A percentile compares a stretch with the other conserved stretches of the same genome.
Evolutionary conservation across 2,329 filamentous ascomycete genomes (phyloP).

Genomic region (Penicillium brasilianum): DNA sequence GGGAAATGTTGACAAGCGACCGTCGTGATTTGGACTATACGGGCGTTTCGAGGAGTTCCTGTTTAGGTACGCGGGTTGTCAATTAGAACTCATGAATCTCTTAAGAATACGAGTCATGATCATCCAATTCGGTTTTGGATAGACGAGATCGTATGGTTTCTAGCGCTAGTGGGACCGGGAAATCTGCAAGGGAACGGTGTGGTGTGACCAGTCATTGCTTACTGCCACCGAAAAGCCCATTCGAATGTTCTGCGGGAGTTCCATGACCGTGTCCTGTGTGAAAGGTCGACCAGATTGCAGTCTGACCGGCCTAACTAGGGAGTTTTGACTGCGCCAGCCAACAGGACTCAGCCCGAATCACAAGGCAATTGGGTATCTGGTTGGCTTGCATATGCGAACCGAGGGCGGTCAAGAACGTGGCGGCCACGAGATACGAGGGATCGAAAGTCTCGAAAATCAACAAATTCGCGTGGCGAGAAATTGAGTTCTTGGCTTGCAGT

Average conservation of each 20-base stretch:
- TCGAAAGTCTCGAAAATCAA: neutral
- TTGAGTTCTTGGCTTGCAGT: neutral
- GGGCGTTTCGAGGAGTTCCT: too few species aligned
- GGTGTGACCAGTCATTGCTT: constrained; percentile 9
- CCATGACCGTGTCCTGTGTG: constrained; percentile 25
- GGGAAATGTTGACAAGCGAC: constrained; percentile 7
- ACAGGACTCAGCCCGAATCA: neutral
- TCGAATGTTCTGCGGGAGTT: constrained; percentile 28
- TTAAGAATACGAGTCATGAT: neutral
- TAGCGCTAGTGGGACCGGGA: constrained; percentile 4
- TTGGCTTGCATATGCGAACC: neutral
- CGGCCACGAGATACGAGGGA: constrained; percentile 38
- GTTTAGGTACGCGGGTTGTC: too few species aligned
- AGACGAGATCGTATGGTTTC: neutral
- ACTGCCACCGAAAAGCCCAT: neutral
- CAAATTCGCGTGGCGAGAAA: constrained; percentile 18
- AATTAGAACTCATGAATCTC: neutral
- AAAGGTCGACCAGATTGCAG: constrained; percentile 11
- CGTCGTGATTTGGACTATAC: neutral
- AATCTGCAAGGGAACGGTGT: neutral
- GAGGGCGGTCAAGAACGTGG: constrained; percentile 38
- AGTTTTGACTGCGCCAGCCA: neutral
- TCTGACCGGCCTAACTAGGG: neutral
- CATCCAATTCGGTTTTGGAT: neutral
- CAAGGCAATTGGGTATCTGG: neutral